These are phyloP conservation scores for Termitomyces sp. DNA, from an alignment of 768 basidiomycete genomes.

Conservation along the genomic window DNA sequence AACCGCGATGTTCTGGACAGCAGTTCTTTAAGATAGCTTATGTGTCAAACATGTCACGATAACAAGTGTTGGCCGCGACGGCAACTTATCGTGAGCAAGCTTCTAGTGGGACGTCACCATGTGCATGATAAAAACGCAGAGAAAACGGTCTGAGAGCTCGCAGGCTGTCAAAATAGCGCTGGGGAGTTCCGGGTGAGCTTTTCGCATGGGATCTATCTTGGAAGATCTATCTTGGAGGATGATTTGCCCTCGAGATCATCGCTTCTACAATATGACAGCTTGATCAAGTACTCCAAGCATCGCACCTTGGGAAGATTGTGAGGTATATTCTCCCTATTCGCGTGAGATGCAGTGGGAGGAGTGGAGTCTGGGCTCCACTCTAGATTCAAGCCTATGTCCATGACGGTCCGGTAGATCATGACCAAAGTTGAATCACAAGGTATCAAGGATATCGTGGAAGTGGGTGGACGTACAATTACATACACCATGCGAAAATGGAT, in stretches of 20 bases:
- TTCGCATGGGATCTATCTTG: background rate
- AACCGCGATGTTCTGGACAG: background rate
- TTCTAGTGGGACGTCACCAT: background rate
- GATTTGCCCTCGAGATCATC: background rate
- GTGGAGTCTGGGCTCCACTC: no score
- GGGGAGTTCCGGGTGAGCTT: background rate
- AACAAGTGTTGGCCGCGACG: background rate
- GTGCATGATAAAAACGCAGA: background rate
- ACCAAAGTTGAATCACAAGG: background rate
- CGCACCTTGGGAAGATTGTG: background rate
- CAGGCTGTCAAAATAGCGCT: background rate
- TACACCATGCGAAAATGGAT: background rate
- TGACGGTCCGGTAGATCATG: background rate
- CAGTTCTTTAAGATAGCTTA: background rate
- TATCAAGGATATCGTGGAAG: background rate
- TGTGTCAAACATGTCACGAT: background rate
- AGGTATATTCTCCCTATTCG: background rate
- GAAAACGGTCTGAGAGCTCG: background rate
- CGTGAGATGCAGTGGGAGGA: background rate
- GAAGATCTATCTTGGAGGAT: no score
- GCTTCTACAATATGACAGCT: background rate
- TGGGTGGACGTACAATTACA: background rate
- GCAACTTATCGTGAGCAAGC: background rate
- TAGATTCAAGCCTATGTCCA: background rate
- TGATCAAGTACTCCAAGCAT: conserved; percentile 3